Base-by-base conservation (phyloP, 2,329 filamentous ascomycete species). In the Drechslerella coelobrocha region DNA sequence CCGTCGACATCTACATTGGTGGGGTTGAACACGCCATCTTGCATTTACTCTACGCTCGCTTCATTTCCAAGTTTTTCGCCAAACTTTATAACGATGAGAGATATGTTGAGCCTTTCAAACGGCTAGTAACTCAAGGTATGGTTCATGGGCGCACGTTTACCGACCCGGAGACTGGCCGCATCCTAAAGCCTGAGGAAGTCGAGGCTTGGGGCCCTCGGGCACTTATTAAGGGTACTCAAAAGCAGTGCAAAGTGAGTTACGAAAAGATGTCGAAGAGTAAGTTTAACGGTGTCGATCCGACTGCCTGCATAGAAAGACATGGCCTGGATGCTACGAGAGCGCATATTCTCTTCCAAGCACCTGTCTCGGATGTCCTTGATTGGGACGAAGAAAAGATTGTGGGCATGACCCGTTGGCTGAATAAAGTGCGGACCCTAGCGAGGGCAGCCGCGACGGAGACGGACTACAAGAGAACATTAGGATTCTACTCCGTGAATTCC, bases 201-300 rank as follows among this genome's bases (percentile, higher is more conserved):
- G 87, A 92, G 73, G 75, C 88, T 2, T 82, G 27, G 2, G 41
- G 51, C 1, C 39, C 52, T 0, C 81, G 2, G 10, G 89, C 89
- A 0, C 81, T 82, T 59, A 84, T 94, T n/a, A 82, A 82, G 17
- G 82, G 83, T 0, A 89, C 86, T 0, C 85, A 86, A 2, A 79
- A 84, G 51, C 75, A 77, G 0, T 86, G 89, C 1, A 31, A 26
- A 8, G 48, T 75, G 17, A 56, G 72, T 0, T 96, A 85, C 75
- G 91, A 96, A 78, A 96, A 96, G 78, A 96, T 96, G 92, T 94
- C 90, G 39, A 96, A 96, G 80, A 95, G 90, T 76, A 96, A 96
- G 79, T 84, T 94, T 80, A 96, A 96, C 76, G 92, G 92, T 24
- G 90, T 96, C 5, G 91, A 96, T 76, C 92, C 92, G 0, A 86